Conservation (phyloP, 208 protist species). For the Tritrichomonas musculus region DNA sequence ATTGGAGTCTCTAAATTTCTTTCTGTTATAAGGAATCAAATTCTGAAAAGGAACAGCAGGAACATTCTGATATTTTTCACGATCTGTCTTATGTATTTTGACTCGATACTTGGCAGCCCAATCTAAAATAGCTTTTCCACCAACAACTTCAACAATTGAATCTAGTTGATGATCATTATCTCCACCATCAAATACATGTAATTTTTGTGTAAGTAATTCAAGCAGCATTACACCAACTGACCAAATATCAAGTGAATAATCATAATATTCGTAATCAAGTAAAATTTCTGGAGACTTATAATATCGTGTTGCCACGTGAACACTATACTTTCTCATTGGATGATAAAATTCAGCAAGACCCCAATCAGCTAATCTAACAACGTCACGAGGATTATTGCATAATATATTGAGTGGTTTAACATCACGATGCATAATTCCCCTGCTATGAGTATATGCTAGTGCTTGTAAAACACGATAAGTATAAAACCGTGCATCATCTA, state of each 20-base stretch:
- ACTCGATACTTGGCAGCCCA: conserved; percentile 9
- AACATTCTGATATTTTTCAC: background rate
- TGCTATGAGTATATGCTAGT: conserved; percentile 38
- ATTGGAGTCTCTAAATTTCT: background rate
- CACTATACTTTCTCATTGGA: conserved; percentile 43
- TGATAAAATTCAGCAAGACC: conserved; percentile 49
- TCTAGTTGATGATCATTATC: conserved; percentile 41
- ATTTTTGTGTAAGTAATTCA: conserved; percentile 42
- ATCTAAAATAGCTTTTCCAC: background rate
- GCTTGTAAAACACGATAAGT: conserved; percentile 83
- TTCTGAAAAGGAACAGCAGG: background rate
- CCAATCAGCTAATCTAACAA: conserved; percentile 37
- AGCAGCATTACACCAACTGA: conserved; percentile 39
- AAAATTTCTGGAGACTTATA: conserved; percentile 46
- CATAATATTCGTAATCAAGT: conserved; percentile 40
- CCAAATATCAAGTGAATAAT: conserved; percentile 49
- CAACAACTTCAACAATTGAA: conserved; percentile 13
- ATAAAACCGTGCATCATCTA: conserved; percentile 96
- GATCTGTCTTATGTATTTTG: background rate
- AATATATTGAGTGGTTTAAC: conserved; percentile 33
- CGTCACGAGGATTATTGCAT: background rate
- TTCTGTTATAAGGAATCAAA: background rate
- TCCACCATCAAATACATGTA: conserved; percentile 41
- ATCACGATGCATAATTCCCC: conserved; percentile 89
- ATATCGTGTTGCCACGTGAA: conserved; percentile 42